These are phyloP conservation scores for Plenodomus biglobosus DNA, from an alignment of 2,329 filamentous ascomycete species.

Conservation along the genomic window DNA sequence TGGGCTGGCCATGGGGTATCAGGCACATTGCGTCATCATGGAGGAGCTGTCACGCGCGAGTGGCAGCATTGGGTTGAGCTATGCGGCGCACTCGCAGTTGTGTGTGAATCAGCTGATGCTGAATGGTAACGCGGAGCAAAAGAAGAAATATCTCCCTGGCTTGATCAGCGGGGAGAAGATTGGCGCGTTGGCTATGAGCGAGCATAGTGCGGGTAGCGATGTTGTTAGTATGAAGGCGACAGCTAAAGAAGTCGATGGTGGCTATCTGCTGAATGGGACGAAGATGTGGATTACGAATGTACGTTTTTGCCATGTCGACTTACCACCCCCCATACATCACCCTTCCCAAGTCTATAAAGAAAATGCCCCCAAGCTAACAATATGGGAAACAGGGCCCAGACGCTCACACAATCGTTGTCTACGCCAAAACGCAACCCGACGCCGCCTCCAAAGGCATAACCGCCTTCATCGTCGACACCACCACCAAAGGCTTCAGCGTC, in stretches of 20 bases:
- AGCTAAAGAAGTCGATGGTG: constrained; percentile 78
- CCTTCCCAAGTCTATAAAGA: too few species aligned
- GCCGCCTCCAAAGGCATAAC: constrained; percentile 88
- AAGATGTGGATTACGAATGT: constrained; percentile 99
- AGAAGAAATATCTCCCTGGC: constrained; percentile 75
- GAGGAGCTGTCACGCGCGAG: constrained; percentile 91
- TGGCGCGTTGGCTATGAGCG: constrained; percentile 91
- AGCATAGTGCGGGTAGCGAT: constrained; percentile 86
- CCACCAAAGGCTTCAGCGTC: constrained; percentile 74
- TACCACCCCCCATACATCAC: background rate
- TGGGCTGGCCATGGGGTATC: constrained; percentile 88
- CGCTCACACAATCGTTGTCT: constrained; percentile 91
- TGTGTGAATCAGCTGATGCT: constrained; percentile 96
- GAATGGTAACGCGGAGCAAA: constrained; percentile 79
- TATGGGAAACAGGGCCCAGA: constrained; percentile 68
- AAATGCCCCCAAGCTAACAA: too few species aligned
- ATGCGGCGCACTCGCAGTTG: constrained; percentile 92
- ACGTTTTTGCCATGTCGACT: constrained; percentile 14
- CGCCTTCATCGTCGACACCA: constrained; percentile 82
- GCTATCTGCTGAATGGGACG: constrained; percentile 80
- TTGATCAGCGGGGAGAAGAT: constrained; percentile 79
- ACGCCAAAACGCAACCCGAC: constrained; percentile 86
- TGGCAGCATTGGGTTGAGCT: constrained; percentile 83
- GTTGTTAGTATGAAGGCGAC: constrained; percentile 94
- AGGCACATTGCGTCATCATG: constrained; percentile 93